These are phyloP conservation scores for Cutaneotrichosporon dermatis DNA, from an alignment of 1,284 basidiomycete species.

Conservation along the genomic window DNA sequence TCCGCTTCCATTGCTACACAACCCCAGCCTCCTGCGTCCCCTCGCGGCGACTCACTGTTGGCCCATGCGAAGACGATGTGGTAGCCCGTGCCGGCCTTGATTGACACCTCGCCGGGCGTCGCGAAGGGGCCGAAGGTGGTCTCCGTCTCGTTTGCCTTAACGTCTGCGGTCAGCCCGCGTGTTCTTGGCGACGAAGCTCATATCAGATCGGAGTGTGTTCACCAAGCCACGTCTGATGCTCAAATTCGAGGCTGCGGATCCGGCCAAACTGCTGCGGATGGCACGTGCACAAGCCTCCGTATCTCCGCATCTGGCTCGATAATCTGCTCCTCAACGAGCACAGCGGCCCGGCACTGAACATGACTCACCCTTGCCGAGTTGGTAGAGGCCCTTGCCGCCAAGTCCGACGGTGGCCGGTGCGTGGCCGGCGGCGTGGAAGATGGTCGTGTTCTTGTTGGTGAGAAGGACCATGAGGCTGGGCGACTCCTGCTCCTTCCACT, in stretches of 20 bases:
- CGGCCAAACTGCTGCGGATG: too few species aligned
- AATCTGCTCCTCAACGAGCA: too few species aligned
- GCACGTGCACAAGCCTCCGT: too few species aligned
- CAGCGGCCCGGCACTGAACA: too few species aligned
- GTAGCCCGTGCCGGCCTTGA: not conserved
- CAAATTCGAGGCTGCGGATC: too few species aligned
- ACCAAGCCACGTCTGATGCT: too few species aligned
- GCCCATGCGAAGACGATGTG: not conserved
- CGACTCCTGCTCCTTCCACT: conserved; percentile 3
- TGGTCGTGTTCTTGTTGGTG: conserved; percentile 4
- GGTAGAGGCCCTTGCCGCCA: not conserved
- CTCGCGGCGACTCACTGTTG: not conserved
- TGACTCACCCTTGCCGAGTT: not conserved
- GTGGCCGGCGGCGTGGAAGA: not conserved
- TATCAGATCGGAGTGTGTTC: too few species aligned
- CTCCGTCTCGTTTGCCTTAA: not conserved
- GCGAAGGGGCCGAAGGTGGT: not conserved
- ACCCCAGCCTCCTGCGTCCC: too few species aligned
- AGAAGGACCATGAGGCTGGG: conserved; percentile 4
- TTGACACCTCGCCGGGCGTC: not conserved
- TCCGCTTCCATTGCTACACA: too few species aligned
- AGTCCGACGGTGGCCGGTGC: not conserved
- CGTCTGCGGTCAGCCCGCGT: not conserved
- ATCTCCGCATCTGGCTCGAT: too few species aligned
- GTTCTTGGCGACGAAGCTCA: too few species aligned